Percentiles rank a stretch among this genome's conserved stretches.
Evolutionary conservation across 805 yeast genomes (phyloP).

Genomic region (Komagataella mondaviorum): DNA sequence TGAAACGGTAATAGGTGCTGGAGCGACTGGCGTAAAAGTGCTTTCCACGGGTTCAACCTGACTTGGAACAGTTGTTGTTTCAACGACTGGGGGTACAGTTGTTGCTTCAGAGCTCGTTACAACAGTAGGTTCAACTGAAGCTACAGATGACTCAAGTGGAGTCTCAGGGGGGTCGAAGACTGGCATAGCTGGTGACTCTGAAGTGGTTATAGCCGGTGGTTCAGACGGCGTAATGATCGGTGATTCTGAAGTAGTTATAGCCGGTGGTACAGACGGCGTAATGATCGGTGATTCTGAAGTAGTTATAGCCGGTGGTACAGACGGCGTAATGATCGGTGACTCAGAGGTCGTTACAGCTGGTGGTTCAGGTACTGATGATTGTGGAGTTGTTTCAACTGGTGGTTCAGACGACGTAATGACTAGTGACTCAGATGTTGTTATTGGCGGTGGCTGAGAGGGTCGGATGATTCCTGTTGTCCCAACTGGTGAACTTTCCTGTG

Average conservation of each 20-base stretch:
- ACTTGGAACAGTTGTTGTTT: background rate
- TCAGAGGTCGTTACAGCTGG: background rate
- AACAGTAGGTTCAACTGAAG: background rate
- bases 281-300: background rate
- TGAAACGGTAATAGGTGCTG: background rate
- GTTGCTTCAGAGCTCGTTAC: background rate
- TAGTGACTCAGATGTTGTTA: background rate
- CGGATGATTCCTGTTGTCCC: too few species aligned
- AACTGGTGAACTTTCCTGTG: too few species aligned
- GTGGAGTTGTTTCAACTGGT: background rate
- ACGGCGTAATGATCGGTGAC: conserved; percentile 2
- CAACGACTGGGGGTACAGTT: background rate
- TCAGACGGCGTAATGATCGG: background rate
- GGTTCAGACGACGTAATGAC: background rate
- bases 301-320: background rate
- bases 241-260: background rate
- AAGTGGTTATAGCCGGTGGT: background rate
- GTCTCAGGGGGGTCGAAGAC: background rate
- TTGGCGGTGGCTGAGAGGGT: background rate
- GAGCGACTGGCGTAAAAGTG: conserved; percentile 1
- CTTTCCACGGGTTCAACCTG: conserved; percentile 1
- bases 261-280: background rate
- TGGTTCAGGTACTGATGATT: background rate
- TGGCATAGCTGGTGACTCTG: background rate
- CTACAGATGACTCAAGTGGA: background rate